These are phyloP conservation scores for Aspergillus floridensis DNA, from an alignment of 2,329 filamentous ascomycete species.

Conservation along the genomic window DNA sequence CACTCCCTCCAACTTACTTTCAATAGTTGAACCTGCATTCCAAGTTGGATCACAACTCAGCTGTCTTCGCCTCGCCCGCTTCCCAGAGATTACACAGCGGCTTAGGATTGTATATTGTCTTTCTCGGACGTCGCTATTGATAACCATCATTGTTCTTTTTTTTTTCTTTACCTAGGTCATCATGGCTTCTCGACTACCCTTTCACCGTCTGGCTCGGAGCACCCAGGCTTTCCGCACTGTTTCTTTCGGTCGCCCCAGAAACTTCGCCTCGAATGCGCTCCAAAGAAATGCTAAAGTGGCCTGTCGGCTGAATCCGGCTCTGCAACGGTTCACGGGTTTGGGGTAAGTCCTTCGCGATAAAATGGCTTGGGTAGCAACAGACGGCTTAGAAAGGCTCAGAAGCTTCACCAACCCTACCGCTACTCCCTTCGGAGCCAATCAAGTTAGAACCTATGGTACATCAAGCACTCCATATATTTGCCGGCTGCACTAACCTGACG, in stretches of 20 bases:
- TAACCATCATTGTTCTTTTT: not conserved
- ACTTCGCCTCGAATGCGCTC: constrained; percentile 26
- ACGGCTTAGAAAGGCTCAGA: not conserved
- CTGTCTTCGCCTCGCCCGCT: not conserved
- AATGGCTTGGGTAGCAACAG: not conserved
- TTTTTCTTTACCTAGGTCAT: constrained; percentile 6
- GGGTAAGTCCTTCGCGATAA: constrained; percentile 22
- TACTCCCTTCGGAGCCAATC: constrained; percentile 27
- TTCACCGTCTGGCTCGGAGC: constrained; percentile 33
- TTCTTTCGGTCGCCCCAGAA: constrained; percentile 21
- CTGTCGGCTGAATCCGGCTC: constrained; percentile 18
- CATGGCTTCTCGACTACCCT: constrained; percentile 42
- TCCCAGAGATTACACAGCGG: not conserved
- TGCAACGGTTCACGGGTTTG: constrained; percentile 23
- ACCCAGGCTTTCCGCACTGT: constrained; percentile 27
- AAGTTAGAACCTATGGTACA: constrained; percentile 39
- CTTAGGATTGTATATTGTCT: not conserved
- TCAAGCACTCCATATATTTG: not conserved
- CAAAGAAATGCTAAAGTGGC: constrained; percentile 13
- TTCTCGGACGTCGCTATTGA: not conserved
- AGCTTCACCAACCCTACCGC: constrained; percentile 20
- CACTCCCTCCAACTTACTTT: constrained; percentile 7
- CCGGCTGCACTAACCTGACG: constrained; percentile 6
- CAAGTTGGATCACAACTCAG: not conserved
- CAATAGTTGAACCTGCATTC: not conserved